Conservation (phyloP, 163 green algal genomes). For the Chloromonas sp. region DNA sequence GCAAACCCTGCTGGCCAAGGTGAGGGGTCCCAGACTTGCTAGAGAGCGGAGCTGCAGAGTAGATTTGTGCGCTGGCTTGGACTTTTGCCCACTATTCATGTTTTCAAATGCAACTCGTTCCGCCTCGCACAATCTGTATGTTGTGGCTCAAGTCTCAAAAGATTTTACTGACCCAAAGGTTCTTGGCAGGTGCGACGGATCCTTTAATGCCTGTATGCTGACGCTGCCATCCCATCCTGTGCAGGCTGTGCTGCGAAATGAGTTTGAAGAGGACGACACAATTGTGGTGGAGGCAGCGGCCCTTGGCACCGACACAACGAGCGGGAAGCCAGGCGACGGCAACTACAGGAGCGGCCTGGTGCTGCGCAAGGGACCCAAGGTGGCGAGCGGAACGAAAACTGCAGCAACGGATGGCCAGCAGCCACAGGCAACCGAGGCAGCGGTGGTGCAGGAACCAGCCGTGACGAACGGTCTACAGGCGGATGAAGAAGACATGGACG, state of each 20-base stretch:
- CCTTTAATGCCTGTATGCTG: neutral
- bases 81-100: no score
- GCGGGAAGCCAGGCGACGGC: neutral
- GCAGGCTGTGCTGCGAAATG: conserved; percentile 80
- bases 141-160: no score
- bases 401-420: neutral
- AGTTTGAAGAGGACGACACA: conserved; percentile 62
- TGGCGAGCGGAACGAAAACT: neutral
- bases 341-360: conserved; percentile 15
- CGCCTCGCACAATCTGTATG: no score
- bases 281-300: conserved; percentile 17
- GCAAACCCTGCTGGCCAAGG: conserved; percentile 84
- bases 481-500: neutral
- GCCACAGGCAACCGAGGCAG: neutral
- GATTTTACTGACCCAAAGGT: no score
- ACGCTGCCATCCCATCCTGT: neutral
- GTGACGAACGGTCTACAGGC: neutral
- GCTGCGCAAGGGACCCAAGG: conserved; percentile 15
- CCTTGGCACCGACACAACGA: neutral
- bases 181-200: neutral
- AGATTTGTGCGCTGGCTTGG: neutral
- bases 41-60: neutral
- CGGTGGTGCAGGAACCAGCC: neutral
- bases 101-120: no score
- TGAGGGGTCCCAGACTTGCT: neutral